Conservation (phyloP, 2,329 filamentous ascomycete species). For the Emericellopsis cladophorae region DNA sequence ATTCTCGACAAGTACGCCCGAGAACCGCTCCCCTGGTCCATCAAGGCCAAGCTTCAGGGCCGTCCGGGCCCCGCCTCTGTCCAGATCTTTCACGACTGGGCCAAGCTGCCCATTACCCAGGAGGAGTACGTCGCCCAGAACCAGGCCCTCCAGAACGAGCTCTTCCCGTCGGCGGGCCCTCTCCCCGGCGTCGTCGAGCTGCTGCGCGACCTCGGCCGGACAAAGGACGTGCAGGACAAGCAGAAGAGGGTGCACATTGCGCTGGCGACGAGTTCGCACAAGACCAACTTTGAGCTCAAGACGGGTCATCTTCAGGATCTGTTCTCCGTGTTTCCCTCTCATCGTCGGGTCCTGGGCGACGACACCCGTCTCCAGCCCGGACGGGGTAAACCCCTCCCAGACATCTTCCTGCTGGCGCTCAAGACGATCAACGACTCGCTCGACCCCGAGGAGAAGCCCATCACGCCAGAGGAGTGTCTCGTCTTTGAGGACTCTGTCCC, state of each 20-base stretch:
- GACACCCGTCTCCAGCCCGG: constrained; percentile 65
- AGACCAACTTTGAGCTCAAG: constrained; percentile 65
- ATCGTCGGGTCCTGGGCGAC: constrained; percentile 75
- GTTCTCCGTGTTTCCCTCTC: constrained; percentile 51
- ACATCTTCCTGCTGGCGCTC: constrained; percentile 85
- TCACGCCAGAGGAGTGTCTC: constrained; percentile 76
- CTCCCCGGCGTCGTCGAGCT: constrained; percentile 67
- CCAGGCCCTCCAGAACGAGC: constrained; percentile 49
- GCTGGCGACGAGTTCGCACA: constrained; percentile 69
- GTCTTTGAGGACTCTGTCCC: constrained; percentile 95
- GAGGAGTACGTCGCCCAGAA: constrained; percentile 54
- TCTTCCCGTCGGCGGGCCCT: constrained; percentile 64
- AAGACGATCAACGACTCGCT: constrained; percentile 71
- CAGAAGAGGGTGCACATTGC: constrained; percentile 57
- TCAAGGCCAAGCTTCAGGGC: constrained; percentile 76
- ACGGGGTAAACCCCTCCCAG: constrained; percentile 85
- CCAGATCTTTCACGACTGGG: constrained; percentile 61
- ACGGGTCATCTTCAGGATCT: constrained; percentile 47
- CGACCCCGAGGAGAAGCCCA: constrained; percentile 44
- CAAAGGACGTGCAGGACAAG: constrained; percentile 13
- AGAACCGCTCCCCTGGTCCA: constrained; percentile 73
- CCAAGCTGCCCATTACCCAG: constrained; percentile 62
- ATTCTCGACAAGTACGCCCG: constrained; percentile 65
- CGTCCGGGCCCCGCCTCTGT: constrained; percentile 40
- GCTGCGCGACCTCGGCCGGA: constrained; percentile 44